Evolutionary conservation across 2,329 filamentous ascomycete species (phyloP).

Genomic region (Colletotrichum chlorophyti): DNA sequence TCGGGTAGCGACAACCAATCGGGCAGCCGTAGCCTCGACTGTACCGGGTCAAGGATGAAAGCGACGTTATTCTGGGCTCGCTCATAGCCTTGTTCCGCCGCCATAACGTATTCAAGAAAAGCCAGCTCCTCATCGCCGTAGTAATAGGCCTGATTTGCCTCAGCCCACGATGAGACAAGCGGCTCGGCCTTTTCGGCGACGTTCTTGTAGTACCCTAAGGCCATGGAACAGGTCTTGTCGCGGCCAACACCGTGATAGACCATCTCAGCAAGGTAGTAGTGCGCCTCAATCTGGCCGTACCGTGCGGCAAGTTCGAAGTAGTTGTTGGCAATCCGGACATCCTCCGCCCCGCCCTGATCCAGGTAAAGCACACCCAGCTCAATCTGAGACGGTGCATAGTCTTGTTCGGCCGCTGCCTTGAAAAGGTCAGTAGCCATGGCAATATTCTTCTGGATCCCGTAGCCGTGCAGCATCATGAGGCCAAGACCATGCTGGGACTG

Average conservation of each 20-base stretch:
- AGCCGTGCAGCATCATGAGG: slow-evolving; percentile 81
- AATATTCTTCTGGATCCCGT: slow-evolving; percentile 72
- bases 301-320: slow-evolving; percentile 89
- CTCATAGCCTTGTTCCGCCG: slow-evolving; percentile 92
- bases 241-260: slow-evolving; percentile 80
- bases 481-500: slow-evolving; percentile 87
- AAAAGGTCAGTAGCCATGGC: slow-evolving; percentile 78
- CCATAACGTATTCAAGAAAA: slow-evolving; percentile 82
- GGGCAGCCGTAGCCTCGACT: slow-evolving; percentile 66
- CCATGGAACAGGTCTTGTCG: slow-evolving; percentile 78
- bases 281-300: slow-evolving; percentile 85
- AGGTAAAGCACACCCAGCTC: slow-evolving; percentile 84
- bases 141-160: slow-evolving; percentile 84
- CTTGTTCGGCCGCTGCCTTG: slow-evolving; percentile 80
- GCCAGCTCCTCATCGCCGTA: slow-evolving; percentile 81
- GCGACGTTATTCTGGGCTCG: slow-evolving; percentile 89
- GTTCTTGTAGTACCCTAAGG: slow-evolving; percentile 82
- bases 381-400: slow-evolving; percentile 81
- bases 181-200: slow-evolving; percentile 77
- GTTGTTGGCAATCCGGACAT: slow-evolving; percentile 77
- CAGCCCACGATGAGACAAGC: slow-evolving; percentile 78
- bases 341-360: slow-evolving; percentile 75
- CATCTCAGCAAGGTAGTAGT: slow-evolving; percentile 92
- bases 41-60: slow-evolving; percentile 79
- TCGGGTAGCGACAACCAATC: slow-evolving; percentile 17